A percentile compares a stretch with the other conserved stretches of the same genome.
phyloP scores from a whole-genome alignment of 2,329 filamentous ascomycete species.

The Eutypella sp. region DNA sequence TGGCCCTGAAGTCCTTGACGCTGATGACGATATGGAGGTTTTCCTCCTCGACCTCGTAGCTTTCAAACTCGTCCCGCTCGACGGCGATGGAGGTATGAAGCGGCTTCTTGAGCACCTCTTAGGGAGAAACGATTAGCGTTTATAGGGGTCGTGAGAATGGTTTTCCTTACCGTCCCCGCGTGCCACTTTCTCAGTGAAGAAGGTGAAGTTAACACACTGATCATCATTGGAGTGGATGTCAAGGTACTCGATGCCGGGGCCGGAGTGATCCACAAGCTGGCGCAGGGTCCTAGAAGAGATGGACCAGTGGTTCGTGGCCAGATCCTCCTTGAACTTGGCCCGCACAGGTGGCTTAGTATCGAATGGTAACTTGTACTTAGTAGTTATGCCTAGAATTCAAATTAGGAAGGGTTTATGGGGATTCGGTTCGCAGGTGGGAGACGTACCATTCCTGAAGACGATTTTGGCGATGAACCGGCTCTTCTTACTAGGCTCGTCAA shows the following conservation, averaged over 20 bases:
- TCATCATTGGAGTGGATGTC: conserved; percentile 72
- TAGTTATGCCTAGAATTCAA: conserved; percentile 57
- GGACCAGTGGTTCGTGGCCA: conserved; percentile 65
- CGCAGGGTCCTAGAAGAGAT: conserved; percentile 67
- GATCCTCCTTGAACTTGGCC: conserved; percentile 65
- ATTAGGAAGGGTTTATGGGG: no score
- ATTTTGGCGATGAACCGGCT: conserved; percentile 73
- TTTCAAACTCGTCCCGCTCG: conserved; percentile 71
- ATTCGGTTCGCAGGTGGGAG: no score
- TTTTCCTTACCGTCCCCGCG: conserved; percentile 53
- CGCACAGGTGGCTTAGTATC: conserved; percentile 70
- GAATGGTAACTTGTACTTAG: conserved; percentile 72
- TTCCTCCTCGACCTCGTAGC: conserved; percentile 63
- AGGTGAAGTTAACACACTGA: conserved; percentile 70
- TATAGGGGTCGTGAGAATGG: background rate
- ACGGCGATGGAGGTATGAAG: conserved; percentile 75
- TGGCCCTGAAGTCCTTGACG: conserved; percentile 78
- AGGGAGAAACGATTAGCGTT: conserved; percentile 9
- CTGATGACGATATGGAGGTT: conserved; percentile 75
- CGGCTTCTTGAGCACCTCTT: conserved; percentile 73
- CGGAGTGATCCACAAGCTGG: conserved; percentile 76
- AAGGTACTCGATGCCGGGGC: conserved; percentile 73
- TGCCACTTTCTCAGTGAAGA: conserved; percentile 74
- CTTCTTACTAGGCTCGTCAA: conserved; percentile 65
- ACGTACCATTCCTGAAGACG: conserved; percentile 63